A percentile compares a stretch with the other conserved stretches of the same genome.
phyloP scores from a whole-genome alignment of 2,329 filamentous ascomycete genomes.

The Parafenestella ontariensis region DNA sequence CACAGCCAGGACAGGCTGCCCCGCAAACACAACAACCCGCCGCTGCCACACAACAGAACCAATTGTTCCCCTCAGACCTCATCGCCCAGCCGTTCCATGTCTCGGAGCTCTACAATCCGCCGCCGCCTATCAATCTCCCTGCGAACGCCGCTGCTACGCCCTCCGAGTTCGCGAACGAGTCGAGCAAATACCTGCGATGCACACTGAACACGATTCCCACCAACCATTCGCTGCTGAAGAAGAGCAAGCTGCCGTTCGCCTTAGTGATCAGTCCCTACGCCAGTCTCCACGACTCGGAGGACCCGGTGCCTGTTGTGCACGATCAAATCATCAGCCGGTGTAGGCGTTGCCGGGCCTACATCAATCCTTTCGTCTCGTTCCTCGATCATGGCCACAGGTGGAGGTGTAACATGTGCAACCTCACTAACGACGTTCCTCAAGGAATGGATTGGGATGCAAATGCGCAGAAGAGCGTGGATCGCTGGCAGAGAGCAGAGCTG shows the following conservation, averaged over 20 bases:
- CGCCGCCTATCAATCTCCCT: slow-evolving; percentile 88
- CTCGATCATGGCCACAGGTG: slow-evolving; percentile 96
- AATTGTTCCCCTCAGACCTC: slow-evolving; percentile 90
- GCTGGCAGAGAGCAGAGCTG: slow-evolving; percentile 90
- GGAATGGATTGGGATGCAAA: too few species aligned
- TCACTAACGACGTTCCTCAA: slow-evolving; percentile 98
- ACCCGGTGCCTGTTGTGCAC: slow-evolving; percentile 87
- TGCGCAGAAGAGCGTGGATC: slow-evolving; percentile 87
- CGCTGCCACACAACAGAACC: slow-evolving; percentile 64
- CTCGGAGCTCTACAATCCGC: slow-evolving; percentile 87
- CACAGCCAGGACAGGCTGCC: slow-evolving; percentile 51
- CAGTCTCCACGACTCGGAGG: slow-evolving; percentile 89
- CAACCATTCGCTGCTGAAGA: slow-evolving; percentile 91
- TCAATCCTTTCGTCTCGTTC: slow-evolving; percentile 95
- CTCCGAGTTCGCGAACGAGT: slow-evolving; percentile 89
- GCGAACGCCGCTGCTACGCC: slow-evolving; percentile 93
- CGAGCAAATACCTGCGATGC: slow-evolving; percentile 91
- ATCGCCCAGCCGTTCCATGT: slow-evolving; percentile 94
- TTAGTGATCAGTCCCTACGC: slow-evolving; percentile 96
- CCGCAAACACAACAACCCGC: slow-evolving; percentile 42
- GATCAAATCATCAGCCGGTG: slow-evolving; percentile 98
- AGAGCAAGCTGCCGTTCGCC: slow-evolving; percentile 91
- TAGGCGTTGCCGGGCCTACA: slow-evolving; percentile 89
- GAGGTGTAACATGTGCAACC: slow-evolving; percentile 99
- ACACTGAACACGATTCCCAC: slow-evolving; percentile 94